Evolutionary conservation across 306 rosid species (phyloP).

Genomic region (Betula pendula): DNA sequence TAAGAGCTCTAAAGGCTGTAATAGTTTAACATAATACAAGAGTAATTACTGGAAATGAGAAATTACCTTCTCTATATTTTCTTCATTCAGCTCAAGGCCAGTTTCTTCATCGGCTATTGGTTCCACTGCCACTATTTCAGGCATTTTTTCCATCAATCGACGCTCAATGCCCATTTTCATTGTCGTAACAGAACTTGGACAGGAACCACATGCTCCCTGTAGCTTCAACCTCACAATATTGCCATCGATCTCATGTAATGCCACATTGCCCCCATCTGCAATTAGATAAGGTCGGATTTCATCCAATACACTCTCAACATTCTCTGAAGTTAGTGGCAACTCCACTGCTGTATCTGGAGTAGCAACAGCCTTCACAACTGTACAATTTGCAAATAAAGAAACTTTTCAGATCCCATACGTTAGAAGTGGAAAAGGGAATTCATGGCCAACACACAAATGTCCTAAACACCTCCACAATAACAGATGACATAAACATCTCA

Average conservation of each 20-base stretch:
- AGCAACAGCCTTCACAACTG: constrained; percentile 77
- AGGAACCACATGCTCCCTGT: constrained; percentile 98
- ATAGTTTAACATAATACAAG: background rate
- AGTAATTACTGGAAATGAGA: constrained; percentile 10
- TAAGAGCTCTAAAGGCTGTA: background rate
- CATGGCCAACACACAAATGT: background rate
- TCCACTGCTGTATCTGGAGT: constrained; percentile 76
- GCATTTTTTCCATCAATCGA: constrained; percentile 90
- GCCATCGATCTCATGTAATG: constrained; percentile 87
- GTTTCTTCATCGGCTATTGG: constrained; percentile 80
- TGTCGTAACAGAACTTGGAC: constrained; percentile 88
- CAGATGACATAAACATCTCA: background rate
- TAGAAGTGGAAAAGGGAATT: background rate
- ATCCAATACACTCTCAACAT: constrained; percentile 76
- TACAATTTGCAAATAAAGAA: constrained; percentile 10
- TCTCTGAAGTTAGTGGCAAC: constrained; percentile 79
- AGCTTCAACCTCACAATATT: constrained; percentile 88
- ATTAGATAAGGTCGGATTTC: constrained; percentile 87
- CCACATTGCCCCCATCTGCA: constrained; percentile 90
- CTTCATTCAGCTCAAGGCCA: constrained; percentile 83
- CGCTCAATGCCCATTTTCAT: constrained; percentile 98
- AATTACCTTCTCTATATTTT: constrained; percentile 82
- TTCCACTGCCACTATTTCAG: constrained; percentile 92
- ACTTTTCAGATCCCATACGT: constrained; percentile 7
- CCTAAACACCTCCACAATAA: background rate